Conservation (phyloP, 2,329 filamentous ascomycete species). For the Exophiala xenobiotica region DNA sequence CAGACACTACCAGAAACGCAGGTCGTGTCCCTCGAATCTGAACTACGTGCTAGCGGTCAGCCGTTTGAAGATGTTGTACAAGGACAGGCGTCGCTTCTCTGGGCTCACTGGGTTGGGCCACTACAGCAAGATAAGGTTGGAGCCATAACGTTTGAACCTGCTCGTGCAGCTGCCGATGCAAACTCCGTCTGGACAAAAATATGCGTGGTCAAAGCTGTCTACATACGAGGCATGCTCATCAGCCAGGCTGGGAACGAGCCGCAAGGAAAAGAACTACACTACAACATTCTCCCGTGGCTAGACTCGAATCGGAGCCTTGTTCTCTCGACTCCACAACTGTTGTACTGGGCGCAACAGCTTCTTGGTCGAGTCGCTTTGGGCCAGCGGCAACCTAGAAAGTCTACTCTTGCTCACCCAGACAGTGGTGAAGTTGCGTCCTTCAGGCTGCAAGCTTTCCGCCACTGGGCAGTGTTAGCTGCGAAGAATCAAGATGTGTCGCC, state of each 20-base stretch:
- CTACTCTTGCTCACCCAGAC: constrained; percentile 2
- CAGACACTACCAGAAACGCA: constrained; percentile 32
- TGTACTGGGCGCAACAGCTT: constrained; percentile 76
- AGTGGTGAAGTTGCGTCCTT: constrained; percentile 28
- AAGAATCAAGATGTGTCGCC: constrained; percentile 20
- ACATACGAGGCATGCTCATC: constrained; percentile 65
- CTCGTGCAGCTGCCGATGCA: constrained; percentile 21
- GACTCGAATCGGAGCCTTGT: constrained; percentile 36
- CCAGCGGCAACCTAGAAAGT: constrained; percentile 36
- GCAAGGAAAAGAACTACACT: constrained; percentile 68
- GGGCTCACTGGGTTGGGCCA: constrained; percentile 38
- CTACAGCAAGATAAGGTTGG: constrained; percentile 23
- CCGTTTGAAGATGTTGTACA: constrained; percentile 64
- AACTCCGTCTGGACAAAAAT: constrained; percentile 73
- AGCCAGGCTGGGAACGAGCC: constrained; percentile 15
- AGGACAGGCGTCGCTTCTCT: constrained; percentile 77
- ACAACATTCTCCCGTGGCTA: constrained; percentile 65
- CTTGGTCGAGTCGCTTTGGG: constrained; percentile 73
- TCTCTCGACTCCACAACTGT: constrained; percentile 62
- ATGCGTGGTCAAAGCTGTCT: constrained; percentile 75
- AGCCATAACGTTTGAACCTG: constrained; percentile 13
- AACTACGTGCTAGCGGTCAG: constrained; percentile 14
- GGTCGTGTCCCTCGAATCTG: constrained; percentile 32
- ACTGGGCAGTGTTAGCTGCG: constrained; percentile 37
- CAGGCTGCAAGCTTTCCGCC: constrained; percentile 50